A percentile compares a stretch with the other conserved stretches of the same genome.
phyloP scores from a whole-genome alignment of 2,329 filamentous ascomycete genomes.

The Talaromyces amestolkiae region DNA sequence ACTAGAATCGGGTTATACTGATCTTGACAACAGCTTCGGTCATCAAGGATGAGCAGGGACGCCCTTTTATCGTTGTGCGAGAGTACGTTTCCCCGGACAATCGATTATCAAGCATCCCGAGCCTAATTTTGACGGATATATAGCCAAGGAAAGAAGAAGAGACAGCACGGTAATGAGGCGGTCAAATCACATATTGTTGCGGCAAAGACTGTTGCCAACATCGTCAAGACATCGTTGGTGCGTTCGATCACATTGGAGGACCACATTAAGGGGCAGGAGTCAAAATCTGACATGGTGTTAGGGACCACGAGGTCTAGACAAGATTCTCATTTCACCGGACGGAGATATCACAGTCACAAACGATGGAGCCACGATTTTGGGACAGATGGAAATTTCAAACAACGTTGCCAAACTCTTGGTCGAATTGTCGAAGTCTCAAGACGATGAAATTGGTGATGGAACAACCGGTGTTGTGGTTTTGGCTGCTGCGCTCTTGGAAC shows the following conservation, averaged over 20 bases:
- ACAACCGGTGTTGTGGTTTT: conserved; percentile 97
- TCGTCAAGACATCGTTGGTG: conserved; percentile 91
- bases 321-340: conserved; percentile 97
- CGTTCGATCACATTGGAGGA: conserved; percentile 23
- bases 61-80: conserved; percentile 96
- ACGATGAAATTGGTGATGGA: conserved; percentile 97
- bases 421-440: conserved; percentile 95
- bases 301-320: conserved; percentile 93
- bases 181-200: conserved; percentile 98
- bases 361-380: conserved; percentile 94
- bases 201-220: conserved; percentile 91
- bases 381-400: conserved; percentile 98
- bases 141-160: conserved; percentile 96
- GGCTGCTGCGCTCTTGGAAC: conserved; percentile 89
- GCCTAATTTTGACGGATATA: conserved; percentile 10
- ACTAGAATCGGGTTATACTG: neutral
- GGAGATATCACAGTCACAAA: conserved; percentile 99
- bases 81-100: conserved; percentile 63
- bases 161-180: conserved; percentile 92
- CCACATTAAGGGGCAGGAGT: neutral
- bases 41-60: conserved; percentile 95
- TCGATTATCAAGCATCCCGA: neutral
- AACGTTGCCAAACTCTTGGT: conserved; percentile 96
- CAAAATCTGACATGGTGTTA: conserved; percentile 26
- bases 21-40: conserved; percentile 56